Evolutionary conservation across 371 early-diverging fungal genomes (phyloP).

Genomic region (Syncephalastrum monosporum): DNA sequence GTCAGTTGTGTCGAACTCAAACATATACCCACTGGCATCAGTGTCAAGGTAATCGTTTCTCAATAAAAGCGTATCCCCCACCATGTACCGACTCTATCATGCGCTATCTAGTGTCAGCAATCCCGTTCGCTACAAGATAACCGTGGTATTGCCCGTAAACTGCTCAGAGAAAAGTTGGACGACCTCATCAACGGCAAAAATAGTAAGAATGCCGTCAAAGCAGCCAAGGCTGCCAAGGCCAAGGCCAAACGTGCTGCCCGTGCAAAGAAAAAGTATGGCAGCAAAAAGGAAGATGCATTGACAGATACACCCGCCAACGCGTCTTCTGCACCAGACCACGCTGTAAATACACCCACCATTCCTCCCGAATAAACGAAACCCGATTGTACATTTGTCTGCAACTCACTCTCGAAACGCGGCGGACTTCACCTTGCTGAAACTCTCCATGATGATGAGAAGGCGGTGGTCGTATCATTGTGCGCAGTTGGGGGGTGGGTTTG

Average conservation of each 20-base stretch:
- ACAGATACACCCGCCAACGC: neutral
- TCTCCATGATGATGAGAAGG: too few species aligned
- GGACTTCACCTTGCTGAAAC: too few species aligned
- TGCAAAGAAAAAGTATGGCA: constrained; percentile 44
- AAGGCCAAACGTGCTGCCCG: constrained; percentile 59
- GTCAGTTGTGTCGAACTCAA: constrained; percentile 80
- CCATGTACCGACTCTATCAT: neutral
- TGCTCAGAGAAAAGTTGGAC: constrained; percentile 69
- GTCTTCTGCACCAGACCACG: neutral
- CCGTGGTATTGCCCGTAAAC: constrained; percentile 72
- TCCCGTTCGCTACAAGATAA: constrained; percentile 78
- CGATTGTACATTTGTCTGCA: too few species aligned
- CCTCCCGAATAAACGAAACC: neutral
- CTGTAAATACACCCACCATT: neutral
- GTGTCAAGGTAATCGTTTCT: constrained; percentile 54
- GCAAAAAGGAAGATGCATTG: constrained; percentile 2
- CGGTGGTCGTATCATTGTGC: too few species aligned
- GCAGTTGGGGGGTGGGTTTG: too few species aligned
- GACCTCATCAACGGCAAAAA: constrained; percentile 62
- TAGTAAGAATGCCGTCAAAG: constrained; percentile 67
- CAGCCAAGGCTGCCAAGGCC: constrained; percentile 59
- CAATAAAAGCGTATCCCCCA: neutral
- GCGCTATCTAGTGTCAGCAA: constrained; percentile 63
- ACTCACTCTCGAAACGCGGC: too few species aligned
- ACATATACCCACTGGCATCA: constrained; percentile 83